A percentile compares a stretch with the other conserved stretches of the same genome.
Evolutionary conservation across 768 basidiomycete genomes (phyloP).

Genomic region (Rhodotorula babjevae): DNA sequence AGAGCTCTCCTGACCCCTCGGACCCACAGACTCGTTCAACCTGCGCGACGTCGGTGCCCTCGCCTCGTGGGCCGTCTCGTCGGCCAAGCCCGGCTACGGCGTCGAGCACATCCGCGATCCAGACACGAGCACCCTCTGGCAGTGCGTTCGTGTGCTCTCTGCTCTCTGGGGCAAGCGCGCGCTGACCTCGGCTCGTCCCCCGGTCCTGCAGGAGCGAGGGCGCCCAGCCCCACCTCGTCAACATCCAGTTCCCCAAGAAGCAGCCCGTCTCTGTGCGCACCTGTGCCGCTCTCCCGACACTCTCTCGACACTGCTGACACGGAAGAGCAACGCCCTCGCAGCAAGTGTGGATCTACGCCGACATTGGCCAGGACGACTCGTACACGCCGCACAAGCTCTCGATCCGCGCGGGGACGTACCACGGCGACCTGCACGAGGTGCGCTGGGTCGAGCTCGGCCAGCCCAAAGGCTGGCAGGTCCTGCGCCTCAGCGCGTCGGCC

Average conservation of each 20-base stretch:
- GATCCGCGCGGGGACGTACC: constrained; percentile 84
- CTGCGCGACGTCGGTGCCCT: constrained; percentile 61
- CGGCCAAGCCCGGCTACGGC: constrained; percentile 93
- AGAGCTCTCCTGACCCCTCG: not conserved
- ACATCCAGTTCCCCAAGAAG: constrained; percentile 84
- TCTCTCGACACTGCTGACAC: no score
- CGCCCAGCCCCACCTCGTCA: constrained; percentile 93
- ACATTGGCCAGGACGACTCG: constrained; percentile 81
- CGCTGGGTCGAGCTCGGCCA: constrained; percentile 70
- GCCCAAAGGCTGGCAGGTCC: constrained; percentile 91
- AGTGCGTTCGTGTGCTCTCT: constrained; percentile 62
- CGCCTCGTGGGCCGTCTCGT: constrained; percentile 93
- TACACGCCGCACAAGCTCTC: constrained; percentile 91
- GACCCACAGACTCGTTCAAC: constrained; percentile 7
- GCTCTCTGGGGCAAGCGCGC: not conserved
- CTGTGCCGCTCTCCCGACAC: no score
- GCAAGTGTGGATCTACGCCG: constrained; percentile 82
- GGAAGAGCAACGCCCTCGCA: no score
- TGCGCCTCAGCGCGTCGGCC: constrained; percentile 67
- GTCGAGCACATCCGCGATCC: constrained; percentile 82
- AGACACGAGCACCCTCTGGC: constrained; percentile 86
- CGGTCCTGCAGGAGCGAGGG: constrained; percentile 60
- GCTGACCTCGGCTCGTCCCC: not conserved
- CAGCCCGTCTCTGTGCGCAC: constrained; percentile 73
- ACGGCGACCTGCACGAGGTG: constrained; percentile 81